These are phyloP conservation scores for Russula emetica DNA, from an alignment of 768 basidiomycete genomes.

Conservation along the genomic window DNA sequence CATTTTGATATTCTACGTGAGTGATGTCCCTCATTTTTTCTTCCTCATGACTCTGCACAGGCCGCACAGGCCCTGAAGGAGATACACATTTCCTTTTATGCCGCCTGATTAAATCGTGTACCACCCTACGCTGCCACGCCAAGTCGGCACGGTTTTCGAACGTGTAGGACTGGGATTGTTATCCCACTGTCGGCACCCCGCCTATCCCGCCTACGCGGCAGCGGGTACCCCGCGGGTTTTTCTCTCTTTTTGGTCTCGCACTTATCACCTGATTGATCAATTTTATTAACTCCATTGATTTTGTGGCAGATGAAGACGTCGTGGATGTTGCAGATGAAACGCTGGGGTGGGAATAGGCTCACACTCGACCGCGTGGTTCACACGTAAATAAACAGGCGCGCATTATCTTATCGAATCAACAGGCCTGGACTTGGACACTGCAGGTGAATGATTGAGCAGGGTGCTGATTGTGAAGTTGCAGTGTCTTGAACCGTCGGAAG, in stretches of 20 bases:
- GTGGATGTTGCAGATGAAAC: slow-evolving; percentile 24
- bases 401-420: slow-evolving; percentile 26
- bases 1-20: slow-evolving; percentile 40
- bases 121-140: slow-evolving; percentile 18
- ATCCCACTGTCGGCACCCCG: slow-evolving; percentile 16
- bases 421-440: slow-evolving; percentile 10
- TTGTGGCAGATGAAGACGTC: slow-evolving; percentile 22
- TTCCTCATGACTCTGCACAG: not conserved
- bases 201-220: slow-evolving; percentile 20
- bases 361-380: not conserved
- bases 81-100: slow-evolving; percentile 6
- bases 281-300: slow-evolving; percentile 9
- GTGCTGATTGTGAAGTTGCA: slow-evolving; percentile 20
- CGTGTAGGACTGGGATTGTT: slow-evolving; percentile 9
- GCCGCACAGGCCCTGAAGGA: slow-evolving; percentile 12
- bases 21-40: slow-evolving; percentile 17
- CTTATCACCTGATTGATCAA: slow-evolving; percentile 19
- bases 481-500: not conserved
- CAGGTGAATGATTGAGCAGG: slow-evolving; percentile 13
- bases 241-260: not conserved
- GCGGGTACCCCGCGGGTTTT: slow-evolving; percentile 21
- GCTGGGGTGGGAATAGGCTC: slow-evolving; percentile 25
- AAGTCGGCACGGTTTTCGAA: slow-evolving; percentile 21
- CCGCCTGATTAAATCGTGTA: not conserved
- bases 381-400: slow-evolving; percentile 25